Conservation (phyloP, 305 asterid genomes). For the Solanum hybrid region DNA sequence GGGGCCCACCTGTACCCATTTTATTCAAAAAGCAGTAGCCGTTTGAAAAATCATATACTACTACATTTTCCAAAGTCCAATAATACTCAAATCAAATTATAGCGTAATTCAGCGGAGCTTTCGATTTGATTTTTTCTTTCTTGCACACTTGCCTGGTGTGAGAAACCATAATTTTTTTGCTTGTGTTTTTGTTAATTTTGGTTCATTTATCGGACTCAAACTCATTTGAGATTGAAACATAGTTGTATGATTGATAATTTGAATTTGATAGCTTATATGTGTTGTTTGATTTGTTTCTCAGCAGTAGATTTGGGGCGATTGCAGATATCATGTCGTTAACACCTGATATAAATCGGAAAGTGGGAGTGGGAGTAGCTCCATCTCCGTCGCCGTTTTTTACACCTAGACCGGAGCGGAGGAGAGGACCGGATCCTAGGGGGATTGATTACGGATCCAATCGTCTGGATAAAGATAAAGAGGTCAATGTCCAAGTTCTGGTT, state of each 20-base stretch:
- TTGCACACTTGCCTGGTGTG: background rate
- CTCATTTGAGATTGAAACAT: background rate
- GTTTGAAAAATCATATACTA: background rate
- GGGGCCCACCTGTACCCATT: background rate
- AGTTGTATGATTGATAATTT: background rate
- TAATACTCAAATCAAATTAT: background rate
- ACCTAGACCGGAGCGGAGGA: conserved; percentile 65
- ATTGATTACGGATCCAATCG: conserved; percentile 42
- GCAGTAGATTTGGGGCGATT: background rate
- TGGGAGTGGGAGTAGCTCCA: conserved; percentile 44
- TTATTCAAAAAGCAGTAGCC: background rate
- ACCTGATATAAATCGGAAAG: conserved; percentile 46
- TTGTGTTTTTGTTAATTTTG: background rate
- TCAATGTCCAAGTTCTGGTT: conserved; percentile 67
- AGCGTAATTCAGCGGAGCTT: background rate
- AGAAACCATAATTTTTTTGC: background rate
- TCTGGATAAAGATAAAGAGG: conserved; percentile 56
- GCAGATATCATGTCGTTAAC: conserved; percentile 44
- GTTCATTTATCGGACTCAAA: background rate
- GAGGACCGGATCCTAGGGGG: conserved; percentile 47
- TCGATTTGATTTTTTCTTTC: background rate
- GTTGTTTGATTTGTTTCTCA: background rate
- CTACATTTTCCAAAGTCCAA: background rate
- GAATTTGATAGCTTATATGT: background rate
- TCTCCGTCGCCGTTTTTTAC: conserved; percentile 69